Percentiles rank a stretch among this genome's conserved stretches.
These are phyloP conservation scores for Thalassiosira sp. DNA, from an alignment of 352 stramenopile genomes.

Conservation along the genomic window DNA sequence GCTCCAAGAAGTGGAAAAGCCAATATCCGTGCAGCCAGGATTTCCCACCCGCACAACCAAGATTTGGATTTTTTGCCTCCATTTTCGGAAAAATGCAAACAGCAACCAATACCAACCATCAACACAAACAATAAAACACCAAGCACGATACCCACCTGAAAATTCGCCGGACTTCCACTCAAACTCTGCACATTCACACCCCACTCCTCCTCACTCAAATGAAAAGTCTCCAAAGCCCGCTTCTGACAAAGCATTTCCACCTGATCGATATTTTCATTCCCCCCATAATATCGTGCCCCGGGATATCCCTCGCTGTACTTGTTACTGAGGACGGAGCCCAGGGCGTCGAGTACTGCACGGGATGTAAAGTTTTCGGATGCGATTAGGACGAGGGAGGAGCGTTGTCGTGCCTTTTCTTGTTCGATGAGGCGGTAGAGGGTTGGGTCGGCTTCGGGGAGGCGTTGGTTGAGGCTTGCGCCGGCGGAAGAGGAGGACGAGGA, in stretches of 20 bases:
- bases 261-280: slow-evolving; percentile 99
- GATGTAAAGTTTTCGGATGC: slow-evolving; percentile 99
- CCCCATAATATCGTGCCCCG: slow-evolving; percentile 95
- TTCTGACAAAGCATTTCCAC: slow-evolving; percentile 97
- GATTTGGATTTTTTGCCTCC: no score
- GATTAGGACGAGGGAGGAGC: slow-evolving; percentile 97
- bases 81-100: no score
- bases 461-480: slow-evolving; percentile 85
- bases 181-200: slow-evolving; percentile 95
- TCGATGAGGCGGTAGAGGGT: slow-evolving; percentile 94
- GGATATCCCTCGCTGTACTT: slow-evolving; percentile 95
- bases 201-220: slow-evolving; percentile 94
- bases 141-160: slow-evolving; percentile 84
- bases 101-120: background rate
- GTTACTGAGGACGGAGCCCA: slow-evolving; percentile 99
- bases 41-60: no score
- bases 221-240: slow-evolving; percentile 95
- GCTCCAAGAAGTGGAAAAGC: no score
- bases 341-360: slow-evolving; percentile 94
- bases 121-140: slow-evolving; percentile 10
- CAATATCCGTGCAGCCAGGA: no score
- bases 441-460: slow-evolving; percentile 89
- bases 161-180: slow-evolving; percentile 98
- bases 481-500: slow-evolving; percentile 20
- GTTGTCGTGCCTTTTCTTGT: slow-evolving; percentile 96